Conservation (phyloP, 2,329 filamentous ascomycete species). For the Chaetoscypha palmicola region DNA sequence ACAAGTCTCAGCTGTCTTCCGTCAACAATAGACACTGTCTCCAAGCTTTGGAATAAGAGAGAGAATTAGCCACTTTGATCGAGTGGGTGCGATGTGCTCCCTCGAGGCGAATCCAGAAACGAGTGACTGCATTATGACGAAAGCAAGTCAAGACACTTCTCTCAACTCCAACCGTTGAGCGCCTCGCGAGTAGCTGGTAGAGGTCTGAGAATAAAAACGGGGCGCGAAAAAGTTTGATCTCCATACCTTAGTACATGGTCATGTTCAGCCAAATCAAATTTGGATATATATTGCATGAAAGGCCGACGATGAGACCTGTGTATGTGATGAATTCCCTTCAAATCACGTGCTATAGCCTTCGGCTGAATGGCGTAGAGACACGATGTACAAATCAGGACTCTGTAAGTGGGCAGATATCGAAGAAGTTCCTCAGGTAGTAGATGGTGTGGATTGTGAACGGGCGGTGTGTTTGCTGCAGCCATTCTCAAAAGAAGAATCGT, state of each 20-base stretch:
- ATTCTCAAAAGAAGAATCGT: background rate
- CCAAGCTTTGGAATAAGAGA: no score
- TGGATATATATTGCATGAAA: conserved; percentile 17
- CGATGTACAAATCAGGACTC: conserved; percentile 20
- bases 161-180: no score
- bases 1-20: no score
- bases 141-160: background rate
- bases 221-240: conserved; percentile 26
- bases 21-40: no score
- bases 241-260: conserved; percentile 17
- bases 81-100: no score
- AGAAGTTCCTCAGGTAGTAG: conserved; percentile 16
- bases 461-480: background rate
- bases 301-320: conserved; percentile 14
- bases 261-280: conserved; percentile 19
- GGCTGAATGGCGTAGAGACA: conserved; percentile 26
- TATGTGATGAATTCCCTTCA: conserved; percentile 24
- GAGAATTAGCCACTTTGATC: no score
- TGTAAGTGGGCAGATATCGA: conserved; percentile 19
- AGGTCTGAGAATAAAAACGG: background rate
- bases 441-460: background rate
- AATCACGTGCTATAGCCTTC: conserved; percentile 18
- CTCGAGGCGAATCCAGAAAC: no score
- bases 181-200: background rate
- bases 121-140: no score